phyloP scores from a whole-genome alignment of 2,329 filamentous ascomycete genomes.

The Cladosporium oxysporum region DNA sequence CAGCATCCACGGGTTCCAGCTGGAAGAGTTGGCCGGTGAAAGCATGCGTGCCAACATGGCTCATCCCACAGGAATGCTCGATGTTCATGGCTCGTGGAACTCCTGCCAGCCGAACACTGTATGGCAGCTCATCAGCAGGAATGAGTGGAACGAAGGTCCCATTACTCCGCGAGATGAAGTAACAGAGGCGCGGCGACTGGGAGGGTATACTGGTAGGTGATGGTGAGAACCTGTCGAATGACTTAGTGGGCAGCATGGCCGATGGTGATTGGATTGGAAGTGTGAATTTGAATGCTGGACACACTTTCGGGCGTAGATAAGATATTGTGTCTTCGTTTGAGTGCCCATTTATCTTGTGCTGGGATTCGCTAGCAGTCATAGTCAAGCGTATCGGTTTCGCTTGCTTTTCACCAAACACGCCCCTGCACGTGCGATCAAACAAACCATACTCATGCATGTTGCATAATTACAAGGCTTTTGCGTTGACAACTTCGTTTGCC shows the following conservation, averaged over 20 bases:
- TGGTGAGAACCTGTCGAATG: not conserved
- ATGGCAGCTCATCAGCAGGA: conserved; percentile 47
- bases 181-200: not conserved
- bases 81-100: conserved; percentile 39
- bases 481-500: not conserved
- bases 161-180: conserved; percentile 37
- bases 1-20: conserved; percentile 21
- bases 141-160: conserved; percentile 43
- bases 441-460: not conserved
- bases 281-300: not conserved
- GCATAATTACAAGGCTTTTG: not conserved
- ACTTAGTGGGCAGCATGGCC: not conserved
- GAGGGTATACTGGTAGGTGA: not conserved
- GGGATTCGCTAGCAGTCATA: not conserved
- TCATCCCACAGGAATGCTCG: conserved; percentile 35
- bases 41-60: conserved; percentile 33
- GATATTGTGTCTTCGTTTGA: not conserved
- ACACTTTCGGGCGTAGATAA: not conserved
- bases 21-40: conserved; percentile 30
- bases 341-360: not conserved
- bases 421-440: not conserved
- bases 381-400: not conserved
- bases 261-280: not conserved
- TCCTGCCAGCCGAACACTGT: conserved; percentile 39
- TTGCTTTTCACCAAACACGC: not conserved